Evolutionary conservation across 2,329 filamentous ascomycete genomes (phyloP).

Genomic region (Exophiala spinifera): DNA sequence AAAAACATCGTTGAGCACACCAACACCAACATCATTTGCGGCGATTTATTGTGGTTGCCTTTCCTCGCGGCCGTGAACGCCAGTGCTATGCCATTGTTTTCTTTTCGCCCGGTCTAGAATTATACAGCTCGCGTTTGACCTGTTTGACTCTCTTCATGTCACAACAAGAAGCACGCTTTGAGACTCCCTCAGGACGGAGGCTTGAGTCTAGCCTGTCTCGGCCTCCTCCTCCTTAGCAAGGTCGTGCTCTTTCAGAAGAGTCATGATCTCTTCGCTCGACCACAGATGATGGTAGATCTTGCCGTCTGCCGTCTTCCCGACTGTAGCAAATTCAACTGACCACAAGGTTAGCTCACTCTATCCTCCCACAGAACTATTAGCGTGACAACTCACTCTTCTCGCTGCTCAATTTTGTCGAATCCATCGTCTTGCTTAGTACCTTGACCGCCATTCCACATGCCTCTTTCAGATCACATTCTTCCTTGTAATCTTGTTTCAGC

Average conservation of each 20-base stretch:
- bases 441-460: conserved; percentile 97
- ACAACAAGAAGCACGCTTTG: not conserved
- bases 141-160: not conserved
- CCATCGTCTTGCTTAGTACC: conserved; percentile 99
- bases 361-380: not conserved
- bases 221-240: conserved; percentile 79
- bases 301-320: conserved; percentile 89
- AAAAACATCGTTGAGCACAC: no score
- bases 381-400: conserved; percentile 79
- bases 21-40: not conserved
- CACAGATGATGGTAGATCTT: conserved; percentile 98
- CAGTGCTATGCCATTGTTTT: conserved; percentile 23
- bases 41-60: not conserved
- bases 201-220: conserved; percentile 49
- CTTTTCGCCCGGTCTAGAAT: conserved; percentile 10
- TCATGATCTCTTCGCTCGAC: conserved; percentile 94
- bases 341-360: conserved; percentile 25
- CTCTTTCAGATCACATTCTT: conserved; percentile 93
- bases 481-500: conserved; percentile 99
- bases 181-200: not conserved
- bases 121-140: conserved; percentile 1
- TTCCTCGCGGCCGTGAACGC: conserved; percentile 16
- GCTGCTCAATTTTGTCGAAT: conserved; percentile 96
- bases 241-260: conserved; percentile 90
- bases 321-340: conserved; percentile 94